Evolutionary conservation across 2,329 filamentous ascomycete species (phyloP), one percentile per base, ranked within the genome.

Genomic region (Furcasterigmium sp.): DNA sequence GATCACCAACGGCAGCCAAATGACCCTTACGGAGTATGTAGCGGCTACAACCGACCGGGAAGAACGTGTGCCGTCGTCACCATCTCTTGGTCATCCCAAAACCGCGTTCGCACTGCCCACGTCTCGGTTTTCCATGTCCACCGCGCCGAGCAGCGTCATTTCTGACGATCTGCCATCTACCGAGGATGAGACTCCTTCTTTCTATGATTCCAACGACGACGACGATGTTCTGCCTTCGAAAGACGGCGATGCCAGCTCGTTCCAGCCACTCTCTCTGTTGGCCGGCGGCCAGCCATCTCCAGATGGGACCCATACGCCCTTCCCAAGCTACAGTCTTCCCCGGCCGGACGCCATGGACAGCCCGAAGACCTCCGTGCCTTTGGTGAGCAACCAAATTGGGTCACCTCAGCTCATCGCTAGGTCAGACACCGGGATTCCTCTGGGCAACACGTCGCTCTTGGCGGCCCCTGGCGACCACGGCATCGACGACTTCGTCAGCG

Each of bases 191-290:
- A 58, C 61, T 10, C 67, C 65, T 3, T 71, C 68, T 29, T 73
- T 73, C 48, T 71, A 72, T 49, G 69, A 75, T 40, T 68, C 65
- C 8, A 65, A 71, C 10, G 67, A 73, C 7, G 65, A 68, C 11
- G 64, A 66, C 15, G 58, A 57, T 15, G 45, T 47, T 19, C 46
- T 62, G 15, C 62, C 59, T 9, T 60, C 57, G 21, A 60, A 59
- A 36, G 64, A 65, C 18, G 63, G 63, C 13, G 65, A 68, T 9
- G 54, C 50, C n/a, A 53, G 60, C 38, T 47, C 53, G n/a, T 51
- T 56, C 17, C 53, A 59, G 17, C 52, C 57, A 26, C 39, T 49
- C 2, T 52, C 49, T 14, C 26, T 44, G 39, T 28, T 42, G 28
- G 32, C 48, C 40, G 28, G 42, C 37, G 44, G 46, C 42, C 48